Base-by-base conservation (phyloP, 257 asterid genomes). In the Scutellaria barbata region DNA sequence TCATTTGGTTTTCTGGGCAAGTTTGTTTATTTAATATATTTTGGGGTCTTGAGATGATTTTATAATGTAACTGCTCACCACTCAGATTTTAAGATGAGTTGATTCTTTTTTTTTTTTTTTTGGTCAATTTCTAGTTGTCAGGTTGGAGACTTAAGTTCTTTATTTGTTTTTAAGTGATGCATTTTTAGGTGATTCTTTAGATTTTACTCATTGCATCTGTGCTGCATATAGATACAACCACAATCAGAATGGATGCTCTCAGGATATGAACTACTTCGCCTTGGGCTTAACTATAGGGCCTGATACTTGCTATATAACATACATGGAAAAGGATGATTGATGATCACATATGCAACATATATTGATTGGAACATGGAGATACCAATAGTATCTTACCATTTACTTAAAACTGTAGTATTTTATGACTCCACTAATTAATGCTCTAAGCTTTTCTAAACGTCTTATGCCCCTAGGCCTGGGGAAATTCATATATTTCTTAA, bases 151-250 rank as follows among this genome's bases (percentile, higher is more conserved):
- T 30, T 10, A 25, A 25, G 6, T n/a, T 40, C n/a, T 22, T 39
- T 68, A n/a, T 33, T 39, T 56, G 17, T 43, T 6, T 30, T 10
- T 8, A 11, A 17, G 18, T 30, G 0, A 2, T 2, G 35, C 35
- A 30, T 30, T 30, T 5, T 30, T 30, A 30, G 35, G 35, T 53
- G 40, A 30, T 33, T 63, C 12, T 13, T 20, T n/a, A 17, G 22
- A 33, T 43, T 48, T 2, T 2, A 2, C 35, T 37, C n/a, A n/a
- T 13, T 66, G 35, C 47, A 43, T 54, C 57, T 20, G 18, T 43
- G 73, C 71, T 68, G 66, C 63, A 51, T 45, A 55, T 66, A 57
- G 10, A 37, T 9, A 41, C 16, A 25, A 10, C 6, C 50, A 25
- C 20, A 53, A 60, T 59, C 13, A 3, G 37, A 39, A 37, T 66